phyloP scores from a whole-genome alignment of 495 filamentous ascomycete genomes.

The Tuber melanosporum region DNA sequence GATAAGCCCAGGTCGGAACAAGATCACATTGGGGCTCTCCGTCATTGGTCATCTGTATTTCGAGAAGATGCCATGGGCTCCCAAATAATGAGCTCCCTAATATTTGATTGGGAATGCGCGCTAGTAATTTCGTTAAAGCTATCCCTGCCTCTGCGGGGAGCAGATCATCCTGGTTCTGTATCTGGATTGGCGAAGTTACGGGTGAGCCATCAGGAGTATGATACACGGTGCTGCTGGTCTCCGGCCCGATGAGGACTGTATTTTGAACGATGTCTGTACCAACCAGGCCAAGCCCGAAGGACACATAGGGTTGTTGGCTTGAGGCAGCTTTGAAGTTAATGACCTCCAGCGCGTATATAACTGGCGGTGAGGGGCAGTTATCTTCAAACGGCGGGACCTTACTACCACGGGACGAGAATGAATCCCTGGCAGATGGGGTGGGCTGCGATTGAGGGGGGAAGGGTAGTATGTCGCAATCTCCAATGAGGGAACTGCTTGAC shows the following conservation, averaged over 20 bases:
- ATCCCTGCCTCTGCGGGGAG: neutral
- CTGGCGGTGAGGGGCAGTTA: neutral
- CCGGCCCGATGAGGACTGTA: slow-evolving; percentile 19
- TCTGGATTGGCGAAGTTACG: neutral
- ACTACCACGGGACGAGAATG: neutral
- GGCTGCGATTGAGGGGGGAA: neutral
- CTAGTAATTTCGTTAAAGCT: neutral
- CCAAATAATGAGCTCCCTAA: slow-evolving; percentile 21
- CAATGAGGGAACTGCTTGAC: neutral
- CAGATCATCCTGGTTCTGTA: neutral
- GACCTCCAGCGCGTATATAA: neutral
- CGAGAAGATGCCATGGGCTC: slow-evolving; percentile 28
- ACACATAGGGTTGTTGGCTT: neutral
- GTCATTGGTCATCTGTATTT: slow-evolving; percentile 9
- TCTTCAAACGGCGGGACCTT: neutral
- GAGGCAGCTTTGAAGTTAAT: neutral
- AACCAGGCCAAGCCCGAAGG: neutral
- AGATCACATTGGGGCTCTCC: slow-evolving; percentile 17
- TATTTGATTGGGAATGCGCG: neutral
- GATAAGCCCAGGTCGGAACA: slow-evolving; percentile 21
- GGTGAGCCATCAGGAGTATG: slow-evolving; percentile 3
- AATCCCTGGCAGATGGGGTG: neutral
- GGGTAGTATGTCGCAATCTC: neutral
- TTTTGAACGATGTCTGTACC: slow-evolving; percentile 7
- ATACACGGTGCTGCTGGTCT: slow-evolving; percentile 4